Conservation (phyloP, 2,329 filamentous ascomycete species). For the Stemphylium vesicarium region DNA sequence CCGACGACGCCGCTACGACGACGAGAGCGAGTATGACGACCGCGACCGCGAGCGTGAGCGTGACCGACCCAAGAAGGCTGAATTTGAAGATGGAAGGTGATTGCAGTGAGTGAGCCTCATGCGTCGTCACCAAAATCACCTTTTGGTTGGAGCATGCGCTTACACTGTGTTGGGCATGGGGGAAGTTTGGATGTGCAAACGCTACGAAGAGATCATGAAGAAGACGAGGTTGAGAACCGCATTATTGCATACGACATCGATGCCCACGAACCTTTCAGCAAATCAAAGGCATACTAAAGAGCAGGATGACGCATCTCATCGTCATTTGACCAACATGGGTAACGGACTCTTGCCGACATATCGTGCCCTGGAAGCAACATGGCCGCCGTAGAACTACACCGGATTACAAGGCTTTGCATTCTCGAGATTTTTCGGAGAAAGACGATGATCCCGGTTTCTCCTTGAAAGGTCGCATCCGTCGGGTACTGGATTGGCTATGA, state of each 20-base stretch:
- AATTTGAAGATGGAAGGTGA: slow-evolving; percentile 38
- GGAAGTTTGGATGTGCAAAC: not conserved
- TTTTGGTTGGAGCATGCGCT: not conserved
- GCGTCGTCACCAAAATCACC: not conserved
- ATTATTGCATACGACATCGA: not conserved
- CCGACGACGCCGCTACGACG: slow-evolving; percentile 34
- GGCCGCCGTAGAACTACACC: not conserved
- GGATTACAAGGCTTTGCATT: not conserved
- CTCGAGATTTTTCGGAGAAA: not conserved
- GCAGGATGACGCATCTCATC: not conserved
- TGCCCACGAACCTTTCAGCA: not conserved
- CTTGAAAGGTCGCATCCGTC: slow-evolving; percentile 6
- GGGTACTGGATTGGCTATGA: slow-evolving; percentile 22
- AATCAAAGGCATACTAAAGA: not conserved
- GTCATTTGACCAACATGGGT: not conserved
- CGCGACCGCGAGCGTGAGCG: slow-evolving; percentile 14
- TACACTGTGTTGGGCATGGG: not conserved
- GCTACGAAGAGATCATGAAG: not conserved
- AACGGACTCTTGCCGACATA: not conserved
- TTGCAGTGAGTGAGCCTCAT: slow-evolving; percentile 13
- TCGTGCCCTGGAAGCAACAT: not conserved
- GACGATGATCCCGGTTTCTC: not conserved
- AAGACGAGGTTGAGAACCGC: not conserved
- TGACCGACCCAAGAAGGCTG: slow-evolving; percentile 34
- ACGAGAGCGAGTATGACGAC: slow-evolving; percentile 38